Evolutionary conservation across 139 green algal genomes (phyloP).

Genomic region (Coelastrella sp.): DNA sequence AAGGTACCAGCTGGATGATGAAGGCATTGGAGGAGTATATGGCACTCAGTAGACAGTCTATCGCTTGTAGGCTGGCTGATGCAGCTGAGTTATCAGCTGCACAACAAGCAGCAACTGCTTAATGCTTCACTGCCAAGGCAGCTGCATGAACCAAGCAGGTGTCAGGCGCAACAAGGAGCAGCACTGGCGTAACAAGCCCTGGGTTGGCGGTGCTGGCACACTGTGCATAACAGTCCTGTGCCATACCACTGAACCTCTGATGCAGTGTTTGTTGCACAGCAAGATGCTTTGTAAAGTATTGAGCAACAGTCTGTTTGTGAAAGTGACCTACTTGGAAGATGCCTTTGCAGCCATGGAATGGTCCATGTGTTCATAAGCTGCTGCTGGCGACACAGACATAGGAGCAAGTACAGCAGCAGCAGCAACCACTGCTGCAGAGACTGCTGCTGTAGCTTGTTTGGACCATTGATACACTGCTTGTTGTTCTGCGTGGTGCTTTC

Average conservation of each 20-base stretch:
- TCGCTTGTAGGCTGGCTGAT: too few relatives aligned
- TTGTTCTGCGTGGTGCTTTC: neutral
- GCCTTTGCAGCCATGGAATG: neutral
- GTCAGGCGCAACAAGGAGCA: neutral
- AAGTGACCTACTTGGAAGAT: neutral
- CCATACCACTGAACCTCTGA: neutral
- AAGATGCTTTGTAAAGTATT: neutral
- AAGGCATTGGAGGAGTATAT: too few relatives aligned
- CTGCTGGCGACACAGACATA: neutral
- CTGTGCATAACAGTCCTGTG: neutral
- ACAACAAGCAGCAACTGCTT: too few relatives aligned
- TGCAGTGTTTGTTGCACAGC: neutral
- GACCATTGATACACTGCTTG: too few relatives aligned
- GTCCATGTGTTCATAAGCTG: neutral
- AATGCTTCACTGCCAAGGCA: too few relatives aligned
- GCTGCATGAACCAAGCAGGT: neutral
- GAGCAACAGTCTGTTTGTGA: too few relatives aligned
- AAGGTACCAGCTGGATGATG: too few relatives aligned
- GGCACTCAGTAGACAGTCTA: too few relatives aligned
- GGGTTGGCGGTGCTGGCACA: too few relatives aligned
- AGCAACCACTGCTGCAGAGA: conserved; percentile 12
- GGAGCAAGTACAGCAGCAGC: neutral
- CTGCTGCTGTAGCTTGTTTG: neutral
- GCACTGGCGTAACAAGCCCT: neutral
- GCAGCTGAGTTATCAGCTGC: too few relatives aligned